Conservation (phyloP, 768 basidiomycete species). For the Holtermannia corniformis region DNA sequence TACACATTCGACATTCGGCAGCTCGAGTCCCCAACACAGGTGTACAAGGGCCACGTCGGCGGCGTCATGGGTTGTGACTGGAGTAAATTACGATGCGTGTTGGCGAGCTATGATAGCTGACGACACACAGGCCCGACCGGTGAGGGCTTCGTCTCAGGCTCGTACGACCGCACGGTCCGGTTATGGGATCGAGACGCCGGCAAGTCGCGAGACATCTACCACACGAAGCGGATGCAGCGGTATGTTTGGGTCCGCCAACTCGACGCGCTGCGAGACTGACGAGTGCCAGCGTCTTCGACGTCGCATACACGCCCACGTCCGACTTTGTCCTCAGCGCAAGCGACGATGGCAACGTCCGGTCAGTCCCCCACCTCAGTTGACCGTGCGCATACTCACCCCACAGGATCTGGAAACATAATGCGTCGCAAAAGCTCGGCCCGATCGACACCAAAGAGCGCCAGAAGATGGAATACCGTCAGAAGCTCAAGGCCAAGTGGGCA, state of each 20-base stretch:
- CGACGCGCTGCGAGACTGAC: slow-evolving; percentile 2
- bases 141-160: slow-evolving; percentile 86
- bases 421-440: slow-evolving; percentile 83
- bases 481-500: slow-evolving; percentile 80
- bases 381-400: background rate
- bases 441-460: slow-evolving; percentile 83
- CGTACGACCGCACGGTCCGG: slow-evolving; percentile 88
- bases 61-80: slow-evolving; percentile 96
- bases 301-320: slow-evolving; percentile 79
- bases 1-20: slow-evolving; percentile 95
- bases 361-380: background rate
- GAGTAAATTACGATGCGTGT: no score
- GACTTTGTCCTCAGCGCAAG: slow-evolving; percentile 84
- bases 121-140: slow-evolving; percentile 59
- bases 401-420: slow-evolving; percentile 80
- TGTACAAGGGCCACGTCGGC: slow-evolving; percentile 95
- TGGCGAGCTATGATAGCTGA: background rate
- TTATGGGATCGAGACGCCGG: slow-evolving; percentile 87
- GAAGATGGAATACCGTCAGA: slow-evolving; percentile 83
- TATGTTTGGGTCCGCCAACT: no score
- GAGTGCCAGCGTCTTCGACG: slow-evolving; percentile 64
- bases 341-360: slow-evolving; percentile 84
- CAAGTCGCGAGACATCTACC: slow-evolving; percentile 77
- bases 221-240: slow-evolving; percentile 99
- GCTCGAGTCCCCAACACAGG: slow-evolving; percentile 68